Evolutionary conservation across 345 rosid species (phyloP).

Genomic region (Bretschneidera sinensis): DNA sequence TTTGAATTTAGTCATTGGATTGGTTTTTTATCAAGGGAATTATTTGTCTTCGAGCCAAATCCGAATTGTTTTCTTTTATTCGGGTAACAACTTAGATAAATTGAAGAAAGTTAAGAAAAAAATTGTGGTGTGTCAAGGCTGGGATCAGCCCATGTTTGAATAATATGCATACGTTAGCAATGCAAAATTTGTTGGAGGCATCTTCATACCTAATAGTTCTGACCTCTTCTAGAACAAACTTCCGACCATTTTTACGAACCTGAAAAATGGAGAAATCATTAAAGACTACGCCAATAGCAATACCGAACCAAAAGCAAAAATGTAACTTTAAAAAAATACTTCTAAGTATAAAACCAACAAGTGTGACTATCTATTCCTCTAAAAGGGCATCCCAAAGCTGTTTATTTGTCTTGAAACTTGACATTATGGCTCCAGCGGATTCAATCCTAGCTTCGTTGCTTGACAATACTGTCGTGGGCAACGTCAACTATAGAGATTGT

Average conservation of each 20-base stretch:
- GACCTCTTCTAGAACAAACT: neutral
- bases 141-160: conserved; percentile 22
- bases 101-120: conserved; percentile 20
- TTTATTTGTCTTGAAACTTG: conserved; percentile 2
- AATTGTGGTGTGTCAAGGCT: conserved; percentile 46
- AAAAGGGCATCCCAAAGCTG: neutral
- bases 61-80: conserved; percentile 36
- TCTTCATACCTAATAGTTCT: neutral
- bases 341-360: neutral
- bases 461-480: neutral
- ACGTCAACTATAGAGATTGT: neutral
- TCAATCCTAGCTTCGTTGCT: neutral
- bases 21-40: conserved; percentile 26
- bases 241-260: neutral
- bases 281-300: neutral
- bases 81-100: conserved; percentile 23
- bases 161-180: too few relatives aligned
- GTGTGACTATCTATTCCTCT: neutral
- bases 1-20: conserved; percentile 27
- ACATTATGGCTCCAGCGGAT: neutral
- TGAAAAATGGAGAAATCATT: neutral
- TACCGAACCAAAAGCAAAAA: neutral
- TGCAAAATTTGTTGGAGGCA: neutral
- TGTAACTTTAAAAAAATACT: neutral
- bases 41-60: conserved; percentile 7